phyloP scores from a whole-genome alignment of 805 yeast species.

The Candida nanaspora region DNA sequence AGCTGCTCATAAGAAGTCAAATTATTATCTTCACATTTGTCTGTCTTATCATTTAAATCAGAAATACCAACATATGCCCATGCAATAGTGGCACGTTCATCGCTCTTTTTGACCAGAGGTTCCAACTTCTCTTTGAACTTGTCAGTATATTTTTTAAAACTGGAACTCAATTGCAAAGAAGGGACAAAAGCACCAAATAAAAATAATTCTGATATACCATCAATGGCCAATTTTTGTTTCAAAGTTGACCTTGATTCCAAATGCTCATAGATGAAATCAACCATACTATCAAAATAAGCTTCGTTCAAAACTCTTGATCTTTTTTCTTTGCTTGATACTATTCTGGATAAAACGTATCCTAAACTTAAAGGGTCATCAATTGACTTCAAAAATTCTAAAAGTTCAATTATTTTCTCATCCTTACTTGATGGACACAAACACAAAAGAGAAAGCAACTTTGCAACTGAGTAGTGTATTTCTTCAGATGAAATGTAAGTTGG shows the following conservation, averaged over 20 bases:
- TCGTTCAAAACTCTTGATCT: constrained; percentile 8
- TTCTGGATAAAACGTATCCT: constrained; percentile 42
- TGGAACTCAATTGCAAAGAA: constrained; percentile 2
- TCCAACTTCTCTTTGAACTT: constrained; percentile 24
- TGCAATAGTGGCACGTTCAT: constrained; percentile 52
- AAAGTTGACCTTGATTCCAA: constrained; percentile 12
- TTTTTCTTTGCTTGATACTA: constrained; percentile 22
- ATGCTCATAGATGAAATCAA: constrained; percentile 4
- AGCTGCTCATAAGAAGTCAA: constrained; percentile 29
- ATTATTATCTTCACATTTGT: background rate
- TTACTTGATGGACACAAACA: constrained; percentile 29
- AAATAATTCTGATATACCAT: constrained; percentile 35
- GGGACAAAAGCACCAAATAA: constrained; percentile 42
- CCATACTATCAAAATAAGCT: constrained; percentile 3
- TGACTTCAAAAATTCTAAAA: constrained; percentile 6
- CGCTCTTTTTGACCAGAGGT: constrained; percentile 42
- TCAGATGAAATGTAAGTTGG: constrained; percentile 11
- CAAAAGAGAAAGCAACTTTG: constrained; percentile 22
- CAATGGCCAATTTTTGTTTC: constrained; percentile 25
- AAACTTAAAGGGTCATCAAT: constrained; percentile 21
- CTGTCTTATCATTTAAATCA: constrained; percentile 15
- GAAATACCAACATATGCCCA: constrained; percentile 49
- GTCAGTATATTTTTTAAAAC: constrained; percentile 14
- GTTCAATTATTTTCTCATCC: constrained; percentile 5
- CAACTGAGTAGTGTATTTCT: constrained; percentile 13